Evolutionary conservation across 345 rosid genomes (phyloP).

Genomic region (Hibiscus tridactylites): DNA sequence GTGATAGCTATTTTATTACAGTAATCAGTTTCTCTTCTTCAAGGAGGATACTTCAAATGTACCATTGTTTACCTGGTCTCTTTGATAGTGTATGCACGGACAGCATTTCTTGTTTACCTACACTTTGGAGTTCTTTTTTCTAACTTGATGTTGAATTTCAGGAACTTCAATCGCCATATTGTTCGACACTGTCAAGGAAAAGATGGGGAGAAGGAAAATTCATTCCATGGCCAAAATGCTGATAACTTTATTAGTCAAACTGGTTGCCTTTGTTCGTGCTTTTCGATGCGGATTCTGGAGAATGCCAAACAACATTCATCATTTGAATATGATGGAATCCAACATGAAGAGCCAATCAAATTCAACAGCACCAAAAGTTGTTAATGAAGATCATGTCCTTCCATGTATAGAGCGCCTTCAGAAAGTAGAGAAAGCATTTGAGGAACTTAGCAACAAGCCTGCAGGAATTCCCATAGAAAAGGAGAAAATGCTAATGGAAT

Average conservation of each 20-base stretch:
- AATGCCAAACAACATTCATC: conserved; percentile 39
- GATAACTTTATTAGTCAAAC: conserved; percentile 37
- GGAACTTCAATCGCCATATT: conserved; percentile 34
- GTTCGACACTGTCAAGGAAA: conserved; percentile 38
- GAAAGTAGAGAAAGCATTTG: conserved; percentile 54
- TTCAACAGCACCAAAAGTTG: conserved; percentile 11
- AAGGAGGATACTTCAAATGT: neutral
- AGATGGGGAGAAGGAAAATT: conserved; percentile 30
- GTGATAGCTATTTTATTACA: neutral
- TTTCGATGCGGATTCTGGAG: conserved; percentile 41
- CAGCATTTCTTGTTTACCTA: neutral
- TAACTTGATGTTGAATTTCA: conserved; percentile 15
- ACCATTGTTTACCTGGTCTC: neutral
- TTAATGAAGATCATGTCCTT: conserved; percentile 32
- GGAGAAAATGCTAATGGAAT: conserved; percentile 69
- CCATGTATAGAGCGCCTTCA: conserved; percentile 74
- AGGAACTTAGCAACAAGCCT: conserved; percentile 61
- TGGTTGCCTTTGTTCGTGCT: conserved; percentile 36
- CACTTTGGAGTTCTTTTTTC: conserved; percentile 3
- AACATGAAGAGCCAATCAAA: conserved; percentile 18
- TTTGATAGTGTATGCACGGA: too few species aligned
- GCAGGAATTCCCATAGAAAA: conserved; percentile 68
- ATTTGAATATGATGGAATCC: conserved; percentile 33
- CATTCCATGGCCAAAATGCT: conserved; percentile 26
- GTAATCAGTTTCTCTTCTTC: neutral